These are phyloP conservation scores for Emmonsiellopsis sp. DNA, from an alignment of 2,329 filamentous ascomycete genomes.

Conservation along the genomic window DNA sequence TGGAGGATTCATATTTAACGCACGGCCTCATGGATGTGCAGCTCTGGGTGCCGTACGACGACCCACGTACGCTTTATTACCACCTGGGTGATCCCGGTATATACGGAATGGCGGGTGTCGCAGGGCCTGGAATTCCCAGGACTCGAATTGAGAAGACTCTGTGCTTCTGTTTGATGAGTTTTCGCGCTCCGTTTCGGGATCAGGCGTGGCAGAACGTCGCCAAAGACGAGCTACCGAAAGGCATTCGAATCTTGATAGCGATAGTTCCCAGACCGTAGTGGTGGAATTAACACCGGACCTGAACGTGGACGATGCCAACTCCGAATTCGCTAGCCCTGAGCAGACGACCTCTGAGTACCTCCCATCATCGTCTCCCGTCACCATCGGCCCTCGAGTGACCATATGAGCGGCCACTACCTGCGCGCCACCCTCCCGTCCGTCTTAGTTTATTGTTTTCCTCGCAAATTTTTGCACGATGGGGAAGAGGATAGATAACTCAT, in stretches of 20 bases:
- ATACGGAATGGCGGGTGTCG: conserved; percentile 7
- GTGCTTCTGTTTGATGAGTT: conserved; percentile 19
- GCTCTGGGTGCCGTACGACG: conserved; percentile 14
- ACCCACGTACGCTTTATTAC: conserved; percentile 6
- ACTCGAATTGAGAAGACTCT: conserved; percentile 16
- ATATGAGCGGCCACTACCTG: conserved; percentile 13
- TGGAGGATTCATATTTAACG: conserved; percentile 20
- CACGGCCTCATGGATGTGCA: conserved; percentile 15
- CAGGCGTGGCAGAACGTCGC: conserved; percentile 16
- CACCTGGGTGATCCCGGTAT: conserved; percentile 13
- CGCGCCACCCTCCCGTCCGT: conserved; percentile 5
- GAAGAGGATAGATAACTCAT: no score
- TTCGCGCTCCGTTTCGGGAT: conserved; percentile 10
- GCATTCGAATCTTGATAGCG: conserved; percentile 15
- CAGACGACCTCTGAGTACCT: conserved; percentile 12
- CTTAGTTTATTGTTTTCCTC: no score
- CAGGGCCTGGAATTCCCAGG: not conserved
- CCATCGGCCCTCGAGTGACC: conserved; percentile 9
- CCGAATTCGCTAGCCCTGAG: conserved; percentile 12
- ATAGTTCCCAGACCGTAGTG: conserved; percentile 14
- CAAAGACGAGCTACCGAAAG: conserved; percentile 12
- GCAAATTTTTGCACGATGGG: no score
- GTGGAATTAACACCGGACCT: conserved; percentile 13
- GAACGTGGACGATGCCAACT: conserved; percentile 9
- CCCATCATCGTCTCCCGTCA: conserved; percentile 14